Evolutionary conservation across 306 rosid species (phyloP).

Genomic region (Oxytropis ochrocephala): DNA sequence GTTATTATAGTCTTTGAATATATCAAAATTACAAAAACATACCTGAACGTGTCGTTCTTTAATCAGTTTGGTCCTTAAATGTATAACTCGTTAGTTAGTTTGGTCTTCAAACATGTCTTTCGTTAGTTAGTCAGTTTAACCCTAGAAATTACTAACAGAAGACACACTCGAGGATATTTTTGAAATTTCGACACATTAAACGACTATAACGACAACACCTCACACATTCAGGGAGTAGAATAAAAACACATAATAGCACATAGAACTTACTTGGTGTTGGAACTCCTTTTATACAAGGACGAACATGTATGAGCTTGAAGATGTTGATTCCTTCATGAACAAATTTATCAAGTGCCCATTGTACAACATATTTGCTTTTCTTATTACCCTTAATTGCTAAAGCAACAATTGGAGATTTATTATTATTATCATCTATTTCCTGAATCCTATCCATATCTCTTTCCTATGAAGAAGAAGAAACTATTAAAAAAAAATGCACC

Average conservation of each 20-base stretch:
- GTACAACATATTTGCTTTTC: conserved; percentile 67
- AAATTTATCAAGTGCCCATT: conserved; percentile 80
- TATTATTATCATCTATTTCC: conserved; percentile 17
- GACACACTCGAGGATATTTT: too few relatives aligned
- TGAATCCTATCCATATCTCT: conserved; percentile 38
- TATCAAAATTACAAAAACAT: too few relatives aligned
- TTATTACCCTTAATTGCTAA: conserved; percentile 74
- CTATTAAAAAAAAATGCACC: neutral
- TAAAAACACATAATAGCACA: neutral
- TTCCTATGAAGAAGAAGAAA: neutral
- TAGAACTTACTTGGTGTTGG: conserved; percentile 75
- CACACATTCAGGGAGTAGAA: neutral
- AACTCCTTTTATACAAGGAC: conserved; percentile 48
- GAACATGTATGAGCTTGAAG: conserved; percentile 72
- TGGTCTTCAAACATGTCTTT: too few relatives aligned
- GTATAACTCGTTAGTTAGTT: too few relatives aligned
- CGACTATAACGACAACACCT: too few relatives aligned
- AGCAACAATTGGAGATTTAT: conserved; percentile 39
- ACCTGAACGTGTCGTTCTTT: too few relatives aligned
- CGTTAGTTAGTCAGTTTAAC: too few relatives aligned
- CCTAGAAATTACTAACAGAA: too few relatives aligned
- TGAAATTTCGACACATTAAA: too few relatives aligned
- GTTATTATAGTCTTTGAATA: too few relatives aligned
- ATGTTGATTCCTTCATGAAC: conserved; percentile 51
- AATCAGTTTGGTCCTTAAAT: too few relatives aligned